Base-by-base conservation (phyloP, 2,329 filamentous ascomycete species). In the Botrytis byssoidea region DNA sequence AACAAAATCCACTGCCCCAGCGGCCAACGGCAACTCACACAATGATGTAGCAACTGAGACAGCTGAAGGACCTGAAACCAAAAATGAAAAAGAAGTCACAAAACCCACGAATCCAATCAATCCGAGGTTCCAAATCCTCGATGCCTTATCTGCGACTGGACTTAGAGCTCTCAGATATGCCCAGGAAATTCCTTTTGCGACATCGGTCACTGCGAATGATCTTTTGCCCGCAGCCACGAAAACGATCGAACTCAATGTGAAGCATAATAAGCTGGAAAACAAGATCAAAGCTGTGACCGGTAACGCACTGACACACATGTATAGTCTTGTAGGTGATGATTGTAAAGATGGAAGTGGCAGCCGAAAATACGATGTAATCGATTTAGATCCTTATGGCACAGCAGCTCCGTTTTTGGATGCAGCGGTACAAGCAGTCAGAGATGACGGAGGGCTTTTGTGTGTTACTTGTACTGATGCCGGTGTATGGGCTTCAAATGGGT, bases 381-480 rank as follows among this genome's bases (percentile, higher is more conserved):
- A 99, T 81, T 88, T 99, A 44, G 96, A 99, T 81, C 96, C 96
- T 0, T 99, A 99, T 79, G 96, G 96, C 60, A 97, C 94, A 0
- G 96, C 95, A 0, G 93, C 93, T 16, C 93, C 93, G 1, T 99
- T 99, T 82, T 88, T 99, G 71, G 96, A 99, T 81, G 91, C 93
- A 1, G 94, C 96, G 1, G 86, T 99, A 14, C 95, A 98, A 83
- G 90, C 93, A 1, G 88, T 98, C 12, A 90, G 88, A 67, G 88
- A 92, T 76, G 93, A 98, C 78, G 95, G 95, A 1, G 96, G 96
- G 6, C 86, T 99, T 57, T 87, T 99, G 7, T 98, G 95, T 81
- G 92, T 99, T 8, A 99, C 96, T 2, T 99, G 96, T 83, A 99
- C 96, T 0, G 96, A 99, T 82, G 95, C 95, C 16, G 94, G 93